Base-by-base conservation (phyloP, 2,329 filamentous ascomycete genomes). In the Monosporascus sp. region DNA sequence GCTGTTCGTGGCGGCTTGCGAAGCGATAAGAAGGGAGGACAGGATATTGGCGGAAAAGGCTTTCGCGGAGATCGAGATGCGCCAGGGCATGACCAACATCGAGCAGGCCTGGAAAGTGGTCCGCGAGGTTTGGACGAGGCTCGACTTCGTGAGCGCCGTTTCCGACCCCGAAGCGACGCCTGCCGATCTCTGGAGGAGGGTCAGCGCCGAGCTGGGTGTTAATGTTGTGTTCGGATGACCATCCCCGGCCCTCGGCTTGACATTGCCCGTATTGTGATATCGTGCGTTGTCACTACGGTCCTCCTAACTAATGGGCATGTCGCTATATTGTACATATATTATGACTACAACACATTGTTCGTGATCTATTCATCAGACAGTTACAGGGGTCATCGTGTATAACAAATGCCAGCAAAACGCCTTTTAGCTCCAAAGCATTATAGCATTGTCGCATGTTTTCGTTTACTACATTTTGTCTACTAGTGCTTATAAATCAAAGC, bases 31-130 rank as follows among this genome's bases (percentile, higher is more conserved):
- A 17, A 59, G 65, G 1, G 70, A 69, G 8, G 82, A 86, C 62
- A 70, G 82, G 17, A 71, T 70, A 6, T 67, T 81, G 18, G 80
- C 82, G 4, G 65, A 72, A 25, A 70, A 71, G 51, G 72, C 79
- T 0, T 85, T 86, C 60, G 64, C 67, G 5, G 77, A 76, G 5
- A 72, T 84, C 8, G 77, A 80, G 53, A 73, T 70, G 50, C 70
- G 82, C 18, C 84, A 86, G 64, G 82, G 83, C 20, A 86, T 86
- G 83, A 77, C 76, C 18, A 87, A 86, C 60, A 85, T 86, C 53
- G 75, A 76, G 56, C 73, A 81, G 55, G 79, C 82, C 3, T 84
- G 82, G 80, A 74, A 74, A 14, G 79, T 86, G 37, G 77, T 84
- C 3, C 73, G 79, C 58, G 82, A 85, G 63, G 78, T 86, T 9